Conservation (phyloP, 371 early-diverging fungal species). For the Rhizopus sp. region DNA sequence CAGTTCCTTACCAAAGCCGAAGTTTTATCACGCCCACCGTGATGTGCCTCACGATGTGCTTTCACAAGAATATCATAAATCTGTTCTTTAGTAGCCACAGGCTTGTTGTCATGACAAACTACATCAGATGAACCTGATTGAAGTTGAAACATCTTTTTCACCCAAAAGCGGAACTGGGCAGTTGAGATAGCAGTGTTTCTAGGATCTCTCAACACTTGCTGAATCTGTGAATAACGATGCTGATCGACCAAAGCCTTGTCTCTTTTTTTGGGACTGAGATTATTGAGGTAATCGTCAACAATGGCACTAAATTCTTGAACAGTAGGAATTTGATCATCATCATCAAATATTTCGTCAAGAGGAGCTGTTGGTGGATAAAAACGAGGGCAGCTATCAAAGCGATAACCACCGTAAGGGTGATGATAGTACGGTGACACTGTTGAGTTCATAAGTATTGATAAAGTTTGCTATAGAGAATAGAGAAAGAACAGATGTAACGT, state of each 20-base stretch:
- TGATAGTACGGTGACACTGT: constrained; percentile 21
- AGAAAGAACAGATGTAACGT: not conserved
- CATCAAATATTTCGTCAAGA: constrained; percentile 30
- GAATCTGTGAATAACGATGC: constrained; percentile 55
- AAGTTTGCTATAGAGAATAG: not conserved
- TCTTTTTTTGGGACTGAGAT: constrained; percentile 62
- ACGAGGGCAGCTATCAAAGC: constrained; percentile 21
- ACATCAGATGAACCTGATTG: constrained; percentile 38
- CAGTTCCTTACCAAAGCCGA: constrained; percentile 54
- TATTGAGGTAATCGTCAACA: constrained; percentile 53
- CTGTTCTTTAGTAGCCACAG: constrained; percentile 62
- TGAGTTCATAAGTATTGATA: constrained; percentile 20
- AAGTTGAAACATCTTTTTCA: constrained; percentile 67
- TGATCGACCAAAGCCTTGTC: constrained; percentile 63
- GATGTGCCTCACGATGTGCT: constrained; percentile 61
- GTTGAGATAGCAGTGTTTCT: constrained; percentile 65
- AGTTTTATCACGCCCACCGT: constrained; percentile 68
- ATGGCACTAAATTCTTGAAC: constrained; percentile 42
- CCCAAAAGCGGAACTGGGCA: constrained; percentile 69
- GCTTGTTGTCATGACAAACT: constrained; percentile 61
- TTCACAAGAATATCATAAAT: constrained; percentile 60
- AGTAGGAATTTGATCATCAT: constrained; percentile 47
- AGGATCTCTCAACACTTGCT: constrained; percentile 59
- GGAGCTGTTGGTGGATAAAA: constrained; percentile 20
- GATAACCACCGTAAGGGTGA: constrained; percentile 28